phyloP scores from a whole-genome alignment of 352 stramenopile species.

The Phytophthora chlamydospora region DNA sequence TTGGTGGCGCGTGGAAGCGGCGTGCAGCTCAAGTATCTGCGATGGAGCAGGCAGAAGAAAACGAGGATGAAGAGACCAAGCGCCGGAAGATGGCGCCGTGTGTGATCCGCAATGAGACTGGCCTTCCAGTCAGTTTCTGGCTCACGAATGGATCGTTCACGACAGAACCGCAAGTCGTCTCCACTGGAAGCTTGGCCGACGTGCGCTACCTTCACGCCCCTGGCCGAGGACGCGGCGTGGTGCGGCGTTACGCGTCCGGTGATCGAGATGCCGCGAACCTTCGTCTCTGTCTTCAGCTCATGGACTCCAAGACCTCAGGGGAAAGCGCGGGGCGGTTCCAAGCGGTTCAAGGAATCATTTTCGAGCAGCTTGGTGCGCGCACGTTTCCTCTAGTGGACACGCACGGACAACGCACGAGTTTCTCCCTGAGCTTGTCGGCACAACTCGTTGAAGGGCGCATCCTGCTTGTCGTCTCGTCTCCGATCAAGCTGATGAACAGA shows the following conservation, averaged over 20 bases:
- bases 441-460: constrained; percentile 82
- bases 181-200: constrained; percentile 54
- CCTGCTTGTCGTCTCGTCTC: constrained; percentile 77
- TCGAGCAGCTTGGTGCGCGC: constrained; percentile 75
- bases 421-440: constrained; percentile 64
- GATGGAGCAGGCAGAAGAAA: constrained; percentile 14
- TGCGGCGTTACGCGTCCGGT: constrained; percentile 69
- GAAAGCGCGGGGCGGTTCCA: constrained; percentile 44
- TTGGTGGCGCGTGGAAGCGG: constrained; percentile 76
- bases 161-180: constrained; percentile 43
- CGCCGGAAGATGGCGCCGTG: constrained; percentile 66
- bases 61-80: constrained; percentile 31
- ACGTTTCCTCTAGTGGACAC: constrained; percentile 69
- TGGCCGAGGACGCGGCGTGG: constrained; percentile 66
- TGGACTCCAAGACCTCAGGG: constrained; percentile 37
- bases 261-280: constrained; percentile 62
- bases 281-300: constrained; percentile 67
- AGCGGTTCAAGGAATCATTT: constrained; percentile 81
- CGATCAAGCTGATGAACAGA: constrained; percentile 77
- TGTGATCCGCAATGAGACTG: constrained; percentile 82
- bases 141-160: constrained; percentile 56
- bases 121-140: constrained; percentile 72
- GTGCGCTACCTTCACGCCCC: constrained; percentile 71
- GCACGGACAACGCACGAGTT: constrained; percentile 55
- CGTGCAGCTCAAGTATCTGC: constrained; percentile 14